These are phyloP conservation scores for Seiridium unicorne DNA, from an alignment of 2,329 filamentous ascomycete genomes.

Conservation along the genomic window DNA sequence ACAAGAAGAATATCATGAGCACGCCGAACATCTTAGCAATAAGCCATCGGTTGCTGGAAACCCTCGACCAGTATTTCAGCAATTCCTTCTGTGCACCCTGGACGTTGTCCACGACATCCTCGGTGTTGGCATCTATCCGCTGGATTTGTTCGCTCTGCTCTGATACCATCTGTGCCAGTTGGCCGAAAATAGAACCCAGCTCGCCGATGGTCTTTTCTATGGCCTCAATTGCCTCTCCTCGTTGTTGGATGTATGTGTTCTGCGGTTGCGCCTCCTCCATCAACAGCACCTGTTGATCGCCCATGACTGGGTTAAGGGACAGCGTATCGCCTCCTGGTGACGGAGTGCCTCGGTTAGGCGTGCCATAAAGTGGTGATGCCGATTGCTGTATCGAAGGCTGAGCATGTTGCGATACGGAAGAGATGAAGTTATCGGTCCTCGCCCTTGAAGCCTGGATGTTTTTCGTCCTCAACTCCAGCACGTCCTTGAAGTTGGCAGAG, in stretches of 20 bases:
- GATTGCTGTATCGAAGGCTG: slow-evolving; percentile 69
- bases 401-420: slow-evolving; percentile 76
- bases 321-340: slow-evolving; percentile 73
- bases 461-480: slow-evolving; percentile 92
- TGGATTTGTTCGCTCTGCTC: slow-evolving; percentile 97
- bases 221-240: slow-evolving; percentile 92
- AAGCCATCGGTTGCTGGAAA: slow-evolving; percentile 93
- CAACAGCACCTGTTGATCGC: slow-evolving; percentile 81
- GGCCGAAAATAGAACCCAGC: slow-evolving; percentile 87
- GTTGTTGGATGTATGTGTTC: slow-evolving; percentile 88
- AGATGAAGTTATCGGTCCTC: slow-evolving; percentile 95
- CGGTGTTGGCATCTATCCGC: slow-evolving; percentile 93
- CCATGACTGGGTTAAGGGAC: slow-evolving; percentile 76
- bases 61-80: slow-evolving; percentile 94
- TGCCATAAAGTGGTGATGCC: slow-evolving; percentile 83
- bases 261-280: slow-evolving; percentile 89
- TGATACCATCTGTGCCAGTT: slow-evolving; percentile 93
- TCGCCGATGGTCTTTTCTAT: slow-evolving; percentile 96
- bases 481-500: slow-evolving; percentile 93
- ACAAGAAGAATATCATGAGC: slow-evolving; percentile 89
- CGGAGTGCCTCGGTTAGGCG: slow-evolving; percentile 65
- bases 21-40: slow-evolving; percentile 85
- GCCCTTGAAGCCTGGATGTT: slow-evolving; percentile 94
- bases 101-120: slow-evolving; percentile 98
- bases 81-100: slow-evolving; percentile 91